Conservation (phyloP, 2,329 filamentous ascomycete species). For the Mycosphaerella sp. region DNA sequence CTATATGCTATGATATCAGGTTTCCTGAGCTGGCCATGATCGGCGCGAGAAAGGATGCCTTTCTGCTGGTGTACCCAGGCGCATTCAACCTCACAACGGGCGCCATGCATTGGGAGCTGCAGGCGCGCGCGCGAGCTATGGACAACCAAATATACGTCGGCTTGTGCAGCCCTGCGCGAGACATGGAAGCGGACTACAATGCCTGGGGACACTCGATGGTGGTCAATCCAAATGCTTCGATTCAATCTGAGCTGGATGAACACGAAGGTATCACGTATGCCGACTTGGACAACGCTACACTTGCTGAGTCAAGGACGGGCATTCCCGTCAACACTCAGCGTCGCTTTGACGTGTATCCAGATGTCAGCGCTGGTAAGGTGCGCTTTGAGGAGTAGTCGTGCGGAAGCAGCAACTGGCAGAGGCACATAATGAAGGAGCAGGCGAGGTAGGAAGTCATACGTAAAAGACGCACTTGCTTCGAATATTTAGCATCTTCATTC, state of each 20-base stretch:
- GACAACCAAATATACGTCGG: slow-evolving; percentile 95
- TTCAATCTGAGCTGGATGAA: slow-evolving; percentile 75
- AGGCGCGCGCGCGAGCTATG: slow-evolving; percentile 73
- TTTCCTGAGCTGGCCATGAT: slow-evolving; percentile 92
- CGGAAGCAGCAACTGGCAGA: not conserved
- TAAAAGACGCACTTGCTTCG: not conserved
- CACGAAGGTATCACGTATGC: slow-evolving; percentile 68
- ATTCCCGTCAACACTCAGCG: slow-evolving; percentile 82
- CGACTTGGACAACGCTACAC: slow-evolving; percentile 60
- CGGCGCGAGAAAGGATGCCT: slow-evolving; percentile 77
- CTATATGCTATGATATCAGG: slow-evolving; percentile 96
- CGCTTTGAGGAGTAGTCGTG: slow-evolving; percentile 29
- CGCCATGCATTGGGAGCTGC: slow-evolving; percentile 81
- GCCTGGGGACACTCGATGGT: slow-evolving; percentile 91
- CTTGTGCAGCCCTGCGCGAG: slow-evolving; percentile 83
- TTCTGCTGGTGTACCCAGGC: slow-evolving; percentile 86
- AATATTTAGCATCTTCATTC: not conserved
- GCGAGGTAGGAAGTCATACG: not conserved
- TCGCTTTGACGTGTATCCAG: slow-evolving; percentile 90
- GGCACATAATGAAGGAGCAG: not conserved
- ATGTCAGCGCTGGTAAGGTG: slow-evolving; percentile 61
- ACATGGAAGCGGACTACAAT: slow-evolving; percentile 69
- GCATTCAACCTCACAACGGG: slow-evolving; percentile 96
- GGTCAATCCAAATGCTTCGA: slow-evolving; percentile 75
- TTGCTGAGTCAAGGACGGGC: slow-evolving; percentile 68